These are phyloP conservation scores for Phytophthora ohioensis DNA, from an alignment of 352 stramenopile genomes.

Conservation along the genomic window DNA sequence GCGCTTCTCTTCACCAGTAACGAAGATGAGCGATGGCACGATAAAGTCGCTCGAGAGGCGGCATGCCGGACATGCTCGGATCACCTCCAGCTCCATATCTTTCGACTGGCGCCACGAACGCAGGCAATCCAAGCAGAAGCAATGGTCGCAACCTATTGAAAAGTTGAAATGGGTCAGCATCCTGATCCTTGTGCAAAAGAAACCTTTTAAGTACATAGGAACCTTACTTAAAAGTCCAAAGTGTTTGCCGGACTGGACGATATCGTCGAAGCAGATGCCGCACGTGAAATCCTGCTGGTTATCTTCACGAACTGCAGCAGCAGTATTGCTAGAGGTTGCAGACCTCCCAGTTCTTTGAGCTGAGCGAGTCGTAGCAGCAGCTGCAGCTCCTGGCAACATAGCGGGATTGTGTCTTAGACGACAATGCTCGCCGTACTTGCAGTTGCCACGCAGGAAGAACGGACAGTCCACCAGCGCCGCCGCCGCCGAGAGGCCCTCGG, in stretches of 20 bases:
- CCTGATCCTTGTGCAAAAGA: not conserved
- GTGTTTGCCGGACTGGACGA: slow-evolving; percentile 78
- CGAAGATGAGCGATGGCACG: slow-evolving; percentile 82
- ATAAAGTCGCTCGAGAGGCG: slow-evolving; percentile 79
- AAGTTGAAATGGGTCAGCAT: slow-evolving; percentile 2
- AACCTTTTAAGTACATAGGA: not conserved
- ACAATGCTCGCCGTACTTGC: slow-evolving; percentile 78
- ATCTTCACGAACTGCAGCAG: slow-evolving; percentile 4
- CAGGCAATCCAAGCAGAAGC: slow-evolving; percentile 81
- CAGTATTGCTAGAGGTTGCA: slow-evolving; percentile 5
- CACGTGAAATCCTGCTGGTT: slow-evolving; percentile 70
- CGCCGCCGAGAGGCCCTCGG: slow-evolving; percentile 49
- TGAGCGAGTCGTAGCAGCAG: slow-evolving; percentile 3
- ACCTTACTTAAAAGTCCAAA: slow-evolving; percentile 81
- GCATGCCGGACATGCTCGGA: slow-evolving; percentile 71
- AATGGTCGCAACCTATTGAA: slow-evolving; percentile 65
- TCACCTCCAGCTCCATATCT: slow-evolving; percentile 77
- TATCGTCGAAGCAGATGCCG: slow-evolving; percentile 87
- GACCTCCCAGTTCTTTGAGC: not conserved
- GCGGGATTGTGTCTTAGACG: slow-evolving; percentile 59
- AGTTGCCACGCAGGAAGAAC: slow-evolving; percentile 79
- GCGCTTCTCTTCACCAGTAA: slow-evolving; percentile 65
- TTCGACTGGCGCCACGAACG: slow-evolving; percentile 78
- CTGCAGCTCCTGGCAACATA: slow-evolving; percentile 10
- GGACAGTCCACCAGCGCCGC: slow-evolving; percentile 77